A percentile compares a stretch with the other conserved stretches of the same genome.
These are phyloP conservation scores for Glomus cerebriforme DNA, from an alignment of 192 early-diverging fungal species.

Conservation along the genomic window DNA sequence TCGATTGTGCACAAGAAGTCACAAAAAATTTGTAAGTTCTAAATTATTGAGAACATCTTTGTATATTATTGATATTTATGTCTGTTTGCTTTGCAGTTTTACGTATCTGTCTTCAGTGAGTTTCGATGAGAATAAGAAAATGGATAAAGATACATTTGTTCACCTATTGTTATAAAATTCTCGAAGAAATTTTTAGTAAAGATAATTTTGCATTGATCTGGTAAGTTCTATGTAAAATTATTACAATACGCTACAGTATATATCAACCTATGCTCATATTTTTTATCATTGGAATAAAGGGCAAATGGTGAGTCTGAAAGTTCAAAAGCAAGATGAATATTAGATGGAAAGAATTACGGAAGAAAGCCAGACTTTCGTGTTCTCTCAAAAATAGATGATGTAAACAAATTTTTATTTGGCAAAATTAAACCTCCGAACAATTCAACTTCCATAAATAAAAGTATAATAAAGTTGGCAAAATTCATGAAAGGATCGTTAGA, in stretches of 20 bases:
- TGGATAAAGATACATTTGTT: constrained; percentile 16
- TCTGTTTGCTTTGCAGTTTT: constrained; percentile 25
- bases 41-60: constrained; percentile 10
- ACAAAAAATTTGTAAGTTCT: constrained; percentile 25
- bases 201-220: constrained; percentile 2
- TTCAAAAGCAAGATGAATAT: constrained; percentile 15
- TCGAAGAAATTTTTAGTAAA: constrained; percentile 21
- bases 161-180: constrained; percentile 19
- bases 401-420: constrained; percentile 3
- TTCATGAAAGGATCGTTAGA: constrained; percentile 20
- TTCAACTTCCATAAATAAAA: neutral
- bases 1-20: constrained; percentile 8
- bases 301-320: constrained; percentile 20
- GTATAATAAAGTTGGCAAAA: constrained; percentile 16
- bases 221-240: neutral
- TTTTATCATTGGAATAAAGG: constrained; percentile 15
- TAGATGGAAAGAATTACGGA: constrained; percentile 8
- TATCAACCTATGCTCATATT: neutral
- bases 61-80: neutral
- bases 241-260: neutral
- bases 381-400: constrained; percentile 9
- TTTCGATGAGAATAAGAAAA: constrained; percentile 19
- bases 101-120: constrained; percentile 8
- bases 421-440: constrained; percentile 10
- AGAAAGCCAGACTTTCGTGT: constrained; percentile 17